phyloP scores from a whole-genome alignment of 2,329 filamentous ascomycete species.

The Ambrosiella xylebori region DNA sequence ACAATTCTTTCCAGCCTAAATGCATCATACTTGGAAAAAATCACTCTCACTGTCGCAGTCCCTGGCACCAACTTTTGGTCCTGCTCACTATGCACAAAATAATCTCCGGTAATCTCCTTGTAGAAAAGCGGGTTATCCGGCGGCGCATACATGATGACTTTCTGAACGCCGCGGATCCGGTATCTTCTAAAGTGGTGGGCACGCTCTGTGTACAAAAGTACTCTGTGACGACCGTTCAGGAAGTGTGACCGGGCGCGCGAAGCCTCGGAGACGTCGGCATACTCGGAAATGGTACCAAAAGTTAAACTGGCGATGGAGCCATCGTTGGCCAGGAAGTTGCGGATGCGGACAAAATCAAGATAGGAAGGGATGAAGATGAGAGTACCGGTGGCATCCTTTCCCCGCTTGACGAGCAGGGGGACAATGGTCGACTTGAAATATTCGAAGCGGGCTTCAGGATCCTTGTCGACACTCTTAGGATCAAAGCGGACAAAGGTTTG shows the following conservation, averaged over 20 bases:
- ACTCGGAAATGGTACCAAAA: slow-evolving; percentile 80
- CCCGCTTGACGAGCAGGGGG: slow-evolving; percentile 52
- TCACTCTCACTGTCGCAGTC: slow-evolving; percentile 39
- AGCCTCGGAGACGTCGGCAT: slow-evolving; percentile 61
- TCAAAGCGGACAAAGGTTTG: slow-evolving; percentile 88
- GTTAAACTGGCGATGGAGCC: slow-evolving; percentile 32
- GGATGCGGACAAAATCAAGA: slow-evolving; percentile 82
- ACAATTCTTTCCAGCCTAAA: slow-evolving; percentile 79
- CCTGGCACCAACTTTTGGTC: slow-evolving; percentile 37
- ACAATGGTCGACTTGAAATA: slow-evolving; percentile 76
- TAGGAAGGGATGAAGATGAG: slow-evolving; percentile 86
- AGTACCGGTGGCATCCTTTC: slow-evolving; percentile 49
- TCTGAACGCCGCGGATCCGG: slow-evolving; percentile 60
- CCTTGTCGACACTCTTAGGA: slow-evolving; percentile 35
- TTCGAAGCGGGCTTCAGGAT: slow-evolving; percentile 78
- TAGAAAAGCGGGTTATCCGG: slow-evolving; percentile 81
- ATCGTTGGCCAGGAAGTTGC: slow-evolving; percentile 77
- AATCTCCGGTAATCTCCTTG: slow-evolving; percentile 54
- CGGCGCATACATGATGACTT: slow-evolving; percentile 75
- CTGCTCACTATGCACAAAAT: slow-evolving; percentile 42
- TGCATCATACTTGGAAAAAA: slow-evolving; percentile 82
- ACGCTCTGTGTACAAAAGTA: slow-evolving; percentile 82
- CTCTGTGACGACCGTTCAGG: slow-evolving; percentile 58
- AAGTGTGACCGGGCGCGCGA: slow-evolving; percentile 79
- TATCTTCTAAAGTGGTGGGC: slow-evolving; percentile 96